phyloP scores from a whole-genome alignment of 345 rosid genomes.

The Syzygium oleosum region DNA sequence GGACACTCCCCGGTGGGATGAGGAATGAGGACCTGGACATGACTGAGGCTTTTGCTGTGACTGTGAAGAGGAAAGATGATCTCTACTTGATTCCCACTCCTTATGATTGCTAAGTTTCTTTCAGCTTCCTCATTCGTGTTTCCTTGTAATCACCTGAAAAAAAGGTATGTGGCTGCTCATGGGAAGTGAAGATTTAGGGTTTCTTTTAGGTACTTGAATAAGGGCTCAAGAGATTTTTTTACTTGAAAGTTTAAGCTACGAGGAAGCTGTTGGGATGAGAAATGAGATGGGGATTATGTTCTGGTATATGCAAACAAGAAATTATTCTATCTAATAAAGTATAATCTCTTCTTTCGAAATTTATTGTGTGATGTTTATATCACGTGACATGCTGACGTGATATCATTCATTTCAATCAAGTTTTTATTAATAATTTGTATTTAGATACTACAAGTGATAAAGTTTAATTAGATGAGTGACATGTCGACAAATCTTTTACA shows the following conservation, averaged over 20 bases:
- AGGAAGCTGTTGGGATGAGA: background rate
- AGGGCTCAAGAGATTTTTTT: background rate
- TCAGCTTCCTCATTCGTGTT: background rate
- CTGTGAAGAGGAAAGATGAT: conserved; percentile 11
- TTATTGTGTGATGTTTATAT: background rate
- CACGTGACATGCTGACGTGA: background rate
- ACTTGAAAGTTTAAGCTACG: background rate
- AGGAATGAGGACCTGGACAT: conserved; percentile 22
- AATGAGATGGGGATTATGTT: background rate
- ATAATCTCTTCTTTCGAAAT: background rate
- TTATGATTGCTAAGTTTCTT: background rate
- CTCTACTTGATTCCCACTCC: conserved; percentile 2
- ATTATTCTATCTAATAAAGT: background rate
- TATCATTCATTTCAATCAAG: background rate
- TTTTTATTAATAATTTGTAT: background rate
- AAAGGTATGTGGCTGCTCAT: background rate
- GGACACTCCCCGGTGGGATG: conserved; percentile 26
- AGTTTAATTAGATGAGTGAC: background rate
- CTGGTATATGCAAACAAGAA: background rate
- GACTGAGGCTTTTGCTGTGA: conserved; percentile 20
- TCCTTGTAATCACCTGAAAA: background rate
- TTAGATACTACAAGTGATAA: background rate
- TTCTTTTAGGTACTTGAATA: background rate
- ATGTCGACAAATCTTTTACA: background rate
- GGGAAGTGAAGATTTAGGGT: background rate